These are phyloP conservation scores for Dianthus caryophyllus DNA, from an alignment of 148 eudicot genomes.

Conservation along the genomic window DNA sequence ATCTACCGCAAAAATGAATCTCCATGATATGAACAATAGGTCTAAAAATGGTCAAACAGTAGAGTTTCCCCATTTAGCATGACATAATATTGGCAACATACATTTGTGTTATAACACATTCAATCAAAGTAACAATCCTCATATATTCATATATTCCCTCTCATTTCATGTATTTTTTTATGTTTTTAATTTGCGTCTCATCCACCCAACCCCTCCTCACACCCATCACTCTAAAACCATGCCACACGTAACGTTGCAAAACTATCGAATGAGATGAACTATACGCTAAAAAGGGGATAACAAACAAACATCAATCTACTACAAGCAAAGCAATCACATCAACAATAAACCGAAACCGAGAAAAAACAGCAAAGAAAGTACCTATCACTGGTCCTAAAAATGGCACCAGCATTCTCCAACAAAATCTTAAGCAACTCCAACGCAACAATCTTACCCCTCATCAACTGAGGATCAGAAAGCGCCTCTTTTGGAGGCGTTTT, in stretches of 20 bases:
- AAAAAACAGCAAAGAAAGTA: slow-evolving; percentile 20
- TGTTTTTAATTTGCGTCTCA: too few species aligned
- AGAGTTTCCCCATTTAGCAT: not conserved
- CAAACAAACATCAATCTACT: not conserved
- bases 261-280: too few species aligned
- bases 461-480: slow-evolving; percentile 70
- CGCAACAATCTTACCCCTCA: slow-evolving; percentile 95
- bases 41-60: not conserved
- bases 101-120: not conserved
- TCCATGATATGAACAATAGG: not conserved
- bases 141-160: not conserved
- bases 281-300: not conserved
- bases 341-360: not conserved
- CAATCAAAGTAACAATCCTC: not conserved
- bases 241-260: too few species aligned
- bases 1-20: not conserved
- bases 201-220: too few species aligned
- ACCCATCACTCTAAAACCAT: too few species aligned
- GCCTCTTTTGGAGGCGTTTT: slow-evolving; percentile 98
- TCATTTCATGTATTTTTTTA: too few species aligned
- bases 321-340: not conserved
- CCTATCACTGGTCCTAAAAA: slow-evolving; percentile 99
- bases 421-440: slow-evolving; percentile 96
- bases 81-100: not conserved
- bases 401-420: slow-evolving; percentile 96